Percentiles rank a stretch among this genome's conserved stretches.
These are phyloP conservation scores for Musa balbisiana DNA, from an alignment of 202 grass and related monocot genomes.

Conservation along the genomic window DNA sequence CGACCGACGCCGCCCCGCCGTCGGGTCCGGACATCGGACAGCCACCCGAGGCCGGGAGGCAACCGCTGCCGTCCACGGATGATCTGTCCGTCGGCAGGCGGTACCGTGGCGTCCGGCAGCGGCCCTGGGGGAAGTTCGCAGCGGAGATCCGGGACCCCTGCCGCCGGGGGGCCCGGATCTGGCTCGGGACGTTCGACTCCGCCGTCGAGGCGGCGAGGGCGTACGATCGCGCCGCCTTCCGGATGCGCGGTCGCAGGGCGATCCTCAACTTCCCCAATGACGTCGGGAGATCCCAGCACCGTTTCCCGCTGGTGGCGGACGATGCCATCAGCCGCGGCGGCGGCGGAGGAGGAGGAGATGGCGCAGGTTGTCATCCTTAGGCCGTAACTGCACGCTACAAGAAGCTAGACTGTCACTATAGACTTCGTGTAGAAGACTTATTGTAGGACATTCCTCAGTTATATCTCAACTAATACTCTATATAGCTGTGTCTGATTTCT, in stretches of 20 bases:
- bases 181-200: slow-evolving; percentile 83
- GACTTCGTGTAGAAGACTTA: too few species aligned
- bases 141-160: slow-evolving; percentile 73
- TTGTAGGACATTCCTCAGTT: too few species aligned
- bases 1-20: too few species aligned
- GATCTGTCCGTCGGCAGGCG: slow-evolving; percentile 37
- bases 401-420: too few species aligned
- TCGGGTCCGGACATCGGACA: too few species aligned
- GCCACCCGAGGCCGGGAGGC: background rate
- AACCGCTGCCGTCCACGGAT: background rate
- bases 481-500: too few species aligned
- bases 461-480: too few species aligned
- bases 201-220: slow-evolving; percentile 62
- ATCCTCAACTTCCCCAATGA: slow-evolving; percentile 95
- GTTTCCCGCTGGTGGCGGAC: background rate
- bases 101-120: slow-evolving; percentile 37
- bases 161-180: slow-evolving; percentile 50
- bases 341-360: background rate
- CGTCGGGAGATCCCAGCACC: slow-evolving; percentile 17
- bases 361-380: too few species aligned
- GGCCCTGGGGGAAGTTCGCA: slow-evolving; percentile 38
- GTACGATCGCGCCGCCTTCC: slow-evolving; percentile 70
- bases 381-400: too few species aligned
- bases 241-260: slow-evolving; percentile 71
- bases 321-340: background rate